These are phyloP conservation scores for Maudiozyma serrabonitensis DNA, from an alignment of 805 yeast species.

Conservation along the genomic window DNA sequence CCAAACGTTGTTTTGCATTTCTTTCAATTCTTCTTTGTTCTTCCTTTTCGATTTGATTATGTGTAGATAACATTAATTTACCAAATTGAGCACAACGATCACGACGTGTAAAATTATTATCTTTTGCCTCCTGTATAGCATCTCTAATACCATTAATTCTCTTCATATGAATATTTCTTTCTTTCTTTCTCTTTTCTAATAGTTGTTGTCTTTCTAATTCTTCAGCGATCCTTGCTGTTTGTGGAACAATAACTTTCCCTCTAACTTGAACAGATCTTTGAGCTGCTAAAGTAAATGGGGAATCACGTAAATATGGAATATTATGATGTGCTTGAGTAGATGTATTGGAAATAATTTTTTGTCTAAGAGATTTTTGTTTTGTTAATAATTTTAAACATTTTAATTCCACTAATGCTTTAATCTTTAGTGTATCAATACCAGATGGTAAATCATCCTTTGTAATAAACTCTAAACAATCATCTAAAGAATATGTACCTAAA, in stretches of 20 bases:
- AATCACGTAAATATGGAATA: conserved; percentile 40
- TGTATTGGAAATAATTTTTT: conserved; percentile 43
- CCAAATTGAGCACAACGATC: conserved; percentile 27
- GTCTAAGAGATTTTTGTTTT: conserved; percentile 62
- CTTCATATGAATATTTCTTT: conserved; percentile 41
- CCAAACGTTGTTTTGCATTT: conserved; percentile 81
- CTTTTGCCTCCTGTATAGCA: conserved; percentile 23
- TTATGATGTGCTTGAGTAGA: conserved; percentile 49
- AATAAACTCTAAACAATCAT: conserved; percentile 34
- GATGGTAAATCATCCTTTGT: conserved; percentile 38
- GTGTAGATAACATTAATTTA: conserved; percentile 18
- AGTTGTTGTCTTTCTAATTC: conserved; percentile 66
- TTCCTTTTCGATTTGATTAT: conserved; percentile 49
- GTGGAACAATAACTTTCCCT: conserved; percentile 59
- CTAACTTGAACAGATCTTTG: conserved; percentile 60
- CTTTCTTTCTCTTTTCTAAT: conserved; percentile 45
- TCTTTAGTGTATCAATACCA: conserved; percentile 47
- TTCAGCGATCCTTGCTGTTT: conserved; percentile 66
- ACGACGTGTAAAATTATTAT: conserved; percentile 13
- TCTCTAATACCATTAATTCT: conserved; percentile 36
- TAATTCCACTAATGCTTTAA: conserved; percentile 60
- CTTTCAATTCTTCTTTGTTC: conserved; percentile 66
- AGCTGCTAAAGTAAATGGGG: conserved; percentile 53
- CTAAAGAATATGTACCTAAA: conserved; percentile 46
- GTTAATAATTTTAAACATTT: conserved; percentile 56